Base-by-base conservation (phyloP, 2,329 filamentous ascomycete species). In the Ceratocystis cubensis region DNA sequence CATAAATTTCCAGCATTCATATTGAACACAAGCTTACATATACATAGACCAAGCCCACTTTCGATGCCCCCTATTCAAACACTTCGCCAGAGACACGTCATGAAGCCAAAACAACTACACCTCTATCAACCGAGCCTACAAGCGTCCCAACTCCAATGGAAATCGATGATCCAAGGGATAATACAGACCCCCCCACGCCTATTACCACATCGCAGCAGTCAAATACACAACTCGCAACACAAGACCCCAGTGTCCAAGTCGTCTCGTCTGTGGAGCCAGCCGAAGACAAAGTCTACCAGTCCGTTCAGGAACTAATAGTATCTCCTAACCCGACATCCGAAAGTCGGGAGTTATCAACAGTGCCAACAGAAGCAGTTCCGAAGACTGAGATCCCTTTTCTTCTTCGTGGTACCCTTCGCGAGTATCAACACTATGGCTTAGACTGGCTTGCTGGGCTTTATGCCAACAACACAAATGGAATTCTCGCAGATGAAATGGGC, bases 401-500 rank as follows among this genome's bases (percentile, higher is more conserved):
- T 10, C 79, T 96, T 0, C 87, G 94, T 63, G 94, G 94, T 22
- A 96, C 85, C 0, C 78, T 99, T 10, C 88, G 95, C 74, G 93
- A 96, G 74, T 99, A 99, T 73, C 94, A 99, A 72, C 94, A 96
- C 72, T 89, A 90, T 72, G 95, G 94, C n/a, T 78, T 99, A 6
- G 94, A 99, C 74, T 99, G 94, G 94, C 85, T 99, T 61, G 91
- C 92, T 1, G 90, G 91, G 0, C 81, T 99, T 1, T 97, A 99
- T 74, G 87, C 87, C 17, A 95, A 94, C 70, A 88, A 88, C 69
- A 96, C 93, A 30, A 99, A 97, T 72, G 94, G 94, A 25, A 99
- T 99, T 65, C 79, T 99, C 22, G 94, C 94, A 1, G 95, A 99
- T 73, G 94, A 99, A 74, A 99, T 99, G 94, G 94, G 94, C 70